Percentiles rank a stretch among this genome's conserved stretches.
Evolutionary conservation across 345 rosid species (phyloP).

Genomic region (Erysimum cheiranthoides): DNA sequence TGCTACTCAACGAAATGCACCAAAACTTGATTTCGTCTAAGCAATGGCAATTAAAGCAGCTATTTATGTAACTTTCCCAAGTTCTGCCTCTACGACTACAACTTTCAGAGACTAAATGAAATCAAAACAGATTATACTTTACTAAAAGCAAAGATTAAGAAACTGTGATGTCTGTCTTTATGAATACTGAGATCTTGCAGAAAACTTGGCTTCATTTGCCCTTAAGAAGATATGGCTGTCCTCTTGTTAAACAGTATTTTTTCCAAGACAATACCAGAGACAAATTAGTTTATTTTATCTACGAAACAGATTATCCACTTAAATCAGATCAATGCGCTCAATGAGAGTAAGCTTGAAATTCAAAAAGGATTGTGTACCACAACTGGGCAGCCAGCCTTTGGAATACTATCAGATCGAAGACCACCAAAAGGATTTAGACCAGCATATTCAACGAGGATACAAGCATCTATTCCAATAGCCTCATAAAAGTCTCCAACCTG

Average conservation of each 20-base stretch:
- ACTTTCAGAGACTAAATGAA: neutral
- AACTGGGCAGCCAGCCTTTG: constrained; percentile 97
- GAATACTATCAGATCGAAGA: constrained; percentile 80
- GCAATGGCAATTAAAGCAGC: constrained; percentile 11
- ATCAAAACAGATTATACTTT: constrained; percentile 17
- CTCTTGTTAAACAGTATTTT: neutral
- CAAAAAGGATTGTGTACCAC: constrained; percentile 57
- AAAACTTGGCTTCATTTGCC: neutral
- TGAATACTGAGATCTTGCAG: neutral
- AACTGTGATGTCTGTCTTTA: neutral
- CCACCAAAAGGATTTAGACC: constrained; percentile 98
- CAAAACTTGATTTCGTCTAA: neutral
- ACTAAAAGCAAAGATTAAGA: neutral
- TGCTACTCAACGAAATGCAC: constrained; percentile 11
- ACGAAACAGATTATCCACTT: no score
- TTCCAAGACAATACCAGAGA: neutral
- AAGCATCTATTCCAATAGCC: constrained; percentile 95
- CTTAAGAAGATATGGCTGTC: neutral
- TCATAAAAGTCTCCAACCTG: constrained; percentile 99
- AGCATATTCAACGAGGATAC: constrained; percentile 94
- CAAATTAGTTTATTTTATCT: neutral
- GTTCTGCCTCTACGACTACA: constrained; percentile 20
- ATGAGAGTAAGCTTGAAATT: constrained; percentile 16
- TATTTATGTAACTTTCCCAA: neutral
- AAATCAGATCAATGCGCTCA: constrained; percentile 15